phyloP scores from a whole-genome alignment of 2,329 filamentous ascomycete genomes.

The Fusarium azukiicola region DNA sequence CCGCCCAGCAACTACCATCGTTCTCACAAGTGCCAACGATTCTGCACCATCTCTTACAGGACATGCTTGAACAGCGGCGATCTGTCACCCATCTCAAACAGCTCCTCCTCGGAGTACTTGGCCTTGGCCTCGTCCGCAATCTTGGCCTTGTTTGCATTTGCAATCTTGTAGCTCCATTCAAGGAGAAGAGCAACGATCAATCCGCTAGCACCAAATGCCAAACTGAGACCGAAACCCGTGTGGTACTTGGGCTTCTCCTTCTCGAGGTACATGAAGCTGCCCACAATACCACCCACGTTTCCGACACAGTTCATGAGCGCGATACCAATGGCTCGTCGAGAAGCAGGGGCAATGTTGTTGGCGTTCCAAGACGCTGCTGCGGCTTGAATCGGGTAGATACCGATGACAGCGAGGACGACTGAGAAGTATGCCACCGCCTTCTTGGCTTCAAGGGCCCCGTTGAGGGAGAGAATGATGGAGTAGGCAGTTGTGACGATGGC shows the following conservation, averaged over 20 bases:
- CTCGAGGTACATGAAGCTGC: slow-evolving; percentile 56
- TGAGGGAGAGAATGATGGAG: slow-evolving; percentile 47
- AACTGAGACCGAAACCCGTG: slow-evolving; percentile 61
- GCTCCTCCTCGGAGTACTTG: slow-evolving; percentile 57
- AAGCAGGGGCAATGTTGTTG: slow-evolving; percentile 51
- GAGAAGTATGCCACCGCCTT: slow-evolving; percentile 48
- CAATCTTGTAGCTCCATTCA: slow-evolving; percentile 57
- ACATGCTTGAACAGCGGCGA: slow-evolving; percentile 59
- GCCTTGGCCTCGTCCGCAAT: slow-evolving; percentile 54
- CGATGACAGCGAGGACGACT: slow-evolving; percentile 46
- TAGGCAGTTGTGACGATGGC: slow-evolving; percentile 46
- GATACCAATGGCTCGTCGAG: slow-evolving; percentile 59
- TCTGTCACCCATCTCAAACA: slow-evolving; percentile 59
- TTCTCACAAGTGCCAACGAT: not conserved
- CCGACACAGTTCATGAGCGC: slow-evolving; percentile 57
- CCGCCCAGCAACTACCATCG: not conserved
- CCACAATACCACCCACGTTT: slow-evolving; percentile 55
- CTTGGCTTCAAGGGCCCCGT: slow-evolving; percentile 44
- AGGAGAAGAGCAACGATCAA: slow-evolving; percentile 57
- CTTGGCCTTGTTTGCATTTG: slow-evolving; percentile 54
- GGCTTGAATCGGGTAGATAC: slow-evolving; percentile 50
- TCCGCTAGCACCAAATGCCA: slow-evolving; percentile 57
- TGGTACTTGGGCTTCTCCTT: slow-evolving; percentile 71
- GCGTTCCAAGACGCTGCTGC: slow-evolving; percentile 51
- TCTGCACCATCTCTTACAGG: slow-evolving; percentile 38